Conservation (phyloP, 441 rosid genomes). For the Pelargonium australe region DNA sequence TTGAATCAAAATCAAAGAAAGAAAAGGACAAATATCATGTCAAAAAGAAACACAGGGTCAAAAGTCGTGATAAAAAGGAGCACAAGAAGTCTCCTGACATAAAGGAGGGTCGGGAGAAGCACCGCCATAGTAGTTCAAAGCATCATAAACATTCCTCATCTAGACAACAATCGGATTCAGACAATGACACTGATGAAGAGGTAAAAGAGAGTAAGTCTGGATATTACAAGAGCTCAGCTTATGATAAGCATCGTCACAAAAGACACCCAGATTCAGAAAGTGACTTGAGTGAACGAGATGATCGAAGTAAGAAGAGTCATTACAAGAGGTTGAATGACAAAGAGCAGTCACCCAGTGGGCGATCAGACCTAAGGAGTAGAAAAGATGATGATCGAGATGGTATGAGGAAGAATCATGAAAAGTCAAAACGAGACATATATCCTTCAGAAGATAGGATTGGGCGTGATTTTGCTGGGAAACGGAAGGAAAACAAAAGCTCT, state of each 20-base stretch:
- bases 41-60: slow-evolving; percentile 36
- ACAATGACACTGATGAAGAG: slow-evolving; percentile 33
- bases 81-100: slow-evolving; percentile 22
- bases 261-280: slow-evolving; percentile 29
- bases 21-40: background rate
- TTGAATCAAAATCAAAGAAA: slow-evolving; percentile 18
- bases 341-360: slow-evolving; percentile 26
- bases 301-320: slow-evolving; percentile 24
- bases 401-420: slow-evolving; percentile 30
- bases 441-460: slow-evolving; percentile 22
- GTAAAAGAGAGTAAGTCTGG: slow-evolving; percentile 23
- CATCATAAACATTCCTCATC: background rate
- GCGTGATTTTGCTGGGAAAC: slow-evolving; percentile 21
- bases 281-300: slow-evolving; percentile 34
- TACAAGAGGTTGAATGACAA: slow-evolving; percentile 26
- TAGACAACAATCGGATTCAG: slow-evolving; percentile 22
- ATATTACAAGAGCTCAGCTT: slow-evolving; percentile 23
- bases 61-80: slow-evolving; percentile 37
- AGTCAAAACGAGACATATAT: slow-evolving; percentile 30
- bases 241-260: slow-evolving; percentile 29
- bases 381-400: slow-evolving; percentile 27
- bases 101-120: slow-evolving; percentile 21
- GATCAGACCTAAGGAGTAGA: slow-evolving; percentile 20
- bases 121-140: slow-evolving; percentile 19
- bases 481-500: slow-evolving; percentile 25